Evolutionary conservation across 805 yeast species (phyloP).

Genomic region (Yamadazyma phyllophila): DNA sequence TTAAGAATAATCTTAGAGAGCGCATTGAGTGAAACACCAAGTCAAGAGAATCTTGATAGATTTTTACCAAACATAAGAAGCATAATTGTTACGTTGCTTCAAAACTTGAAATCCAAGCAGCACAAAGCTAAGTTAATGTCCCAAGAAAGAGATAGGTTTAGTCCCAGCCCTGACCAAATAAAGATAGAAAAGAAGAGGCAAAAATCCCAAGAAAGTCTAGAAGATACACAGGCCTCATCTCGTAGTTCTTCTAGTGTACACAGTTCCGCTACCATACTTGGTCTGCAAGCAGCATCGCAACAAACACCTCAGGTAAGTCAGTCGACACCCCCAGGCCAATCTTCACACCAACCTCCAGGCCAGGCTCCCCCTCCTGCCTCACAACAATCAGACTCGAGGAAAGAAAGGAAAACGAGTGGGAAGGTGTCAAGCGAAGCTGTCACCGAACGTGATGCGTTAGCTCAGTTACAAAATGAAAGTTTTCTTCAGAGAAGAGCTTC

Average conservation of each 20-base stretch:
- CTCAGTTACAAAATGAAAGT: conserved; percentile 16
- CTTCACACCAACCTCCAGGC: neutral
- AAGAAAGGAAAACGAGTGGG: neutral
- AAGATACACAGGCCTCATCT: neutral
- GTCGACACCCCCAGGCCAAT: neutral
- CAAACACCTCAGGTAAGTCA: neutral
- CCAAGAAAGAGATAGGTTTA: conserved; percentile 4
- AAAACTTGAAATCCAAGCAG: conserved; percentile 79
- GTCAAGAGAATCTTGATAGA: conserved; percentile 74
- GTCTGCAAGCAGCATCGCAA: no score
- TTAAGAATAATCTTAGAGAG: conserved; percentile 78
- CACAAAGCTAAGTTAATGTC: conserved; percentile 23
- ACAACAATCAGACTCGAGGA: neutral
- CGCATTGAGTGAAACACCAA: conserved; percentile 80
- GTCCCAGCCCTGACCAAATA: neutral
- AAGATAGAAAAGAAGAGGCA: conserved; percentile 8
- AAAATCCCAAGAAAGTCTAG: neutral
- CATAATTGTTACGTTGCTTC: conserved; percentile 76
- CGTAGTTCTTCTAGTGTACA: neutral
- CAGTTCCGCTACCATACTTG: neutral
- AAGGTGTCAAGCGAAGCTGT: neutral
- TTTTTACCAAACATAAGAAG: conserved; percentile 83
- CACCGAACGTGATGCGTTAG: conserved; percentile 11
- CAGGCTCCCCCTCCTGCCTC: conserved; percentile 3
- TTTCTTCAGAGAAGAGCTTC: conserved; percentile 84